These are phyloP conservation scores for Tylopilus rubrobrunneus DNA, from an alignment of 768 basidiomycete species.

Conservation along the genomic window DNA sequence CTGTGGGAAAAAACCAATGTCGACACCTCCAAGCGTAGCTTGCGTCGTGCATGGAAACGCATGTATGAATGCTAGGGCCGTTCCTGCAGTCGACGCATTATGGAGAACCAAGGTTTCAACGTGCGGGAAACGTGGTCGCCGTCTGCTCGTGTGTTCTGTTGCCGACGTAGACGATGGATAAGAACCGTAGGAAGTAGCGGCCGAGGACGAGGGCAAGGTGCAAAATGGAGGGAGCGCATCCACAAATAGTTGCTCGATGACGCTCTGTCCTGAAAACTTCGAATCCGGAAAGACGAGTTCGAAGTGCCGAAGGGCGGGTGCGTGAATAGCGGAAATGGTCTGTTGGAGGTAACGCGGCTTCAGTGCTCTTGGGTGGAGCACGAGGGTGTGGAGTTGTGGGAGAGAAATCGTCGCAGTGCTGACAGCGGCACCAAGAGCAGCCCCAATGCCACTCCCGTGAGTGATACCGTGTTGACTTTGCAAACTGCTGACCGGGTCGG, in stretches of 20 bases:
- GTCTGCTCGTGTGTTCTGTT: constrained; percentile 1
- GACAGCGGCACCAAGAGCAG: not conserved
- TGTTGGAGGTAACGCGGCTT: constrained; percentile 32
- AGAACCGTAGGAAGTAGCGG: not conserved
- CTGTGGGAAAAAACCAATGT: constrained; percentile 23
- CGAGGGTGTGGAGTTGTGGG: constrained; percentile 27
- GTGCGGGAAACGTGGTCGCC: constrained; percentile 23
- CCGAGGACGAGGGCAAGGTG: not conserved
- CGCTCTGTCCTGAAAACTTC: constrained; percentile 24
- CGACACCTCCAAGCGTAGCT: constrained; percentile 24
- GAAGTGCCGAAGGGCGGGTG: constrained; percentile 29
- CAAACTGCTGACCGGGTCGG: constrained; percentile 5
- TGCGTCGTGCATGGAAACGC: constrained; percentile 23
- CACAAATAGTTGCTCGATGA: constrained; percentile 24
- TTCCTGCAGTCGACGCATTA: constrained; percentile 22
- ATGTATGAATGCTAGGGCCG: constrained; percentile 23
- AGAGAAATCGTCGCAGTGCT: constrained; percentile 12
- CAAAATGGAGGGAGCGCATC: constrained; percentile 4
- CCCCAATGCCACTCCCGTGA: not conserved
- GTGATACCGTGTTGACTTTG: constrained; percentile 1
- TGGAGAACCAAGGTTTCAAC: constrained; percentile 27
- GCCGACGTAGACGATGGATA: not conserved
- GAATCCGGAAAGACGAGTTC: constrained; percentile 33
- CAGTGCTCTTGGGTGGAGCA: constrained; percentile 27
- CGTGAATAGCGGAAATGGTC: constrained; percentile 25